A percentile compares a stretch with the other conserved stretches of the same genome.
phyloP scores from a whole-genome alignment of 257 asterid genomes.

The Solanum chiquidenum region DNA sequence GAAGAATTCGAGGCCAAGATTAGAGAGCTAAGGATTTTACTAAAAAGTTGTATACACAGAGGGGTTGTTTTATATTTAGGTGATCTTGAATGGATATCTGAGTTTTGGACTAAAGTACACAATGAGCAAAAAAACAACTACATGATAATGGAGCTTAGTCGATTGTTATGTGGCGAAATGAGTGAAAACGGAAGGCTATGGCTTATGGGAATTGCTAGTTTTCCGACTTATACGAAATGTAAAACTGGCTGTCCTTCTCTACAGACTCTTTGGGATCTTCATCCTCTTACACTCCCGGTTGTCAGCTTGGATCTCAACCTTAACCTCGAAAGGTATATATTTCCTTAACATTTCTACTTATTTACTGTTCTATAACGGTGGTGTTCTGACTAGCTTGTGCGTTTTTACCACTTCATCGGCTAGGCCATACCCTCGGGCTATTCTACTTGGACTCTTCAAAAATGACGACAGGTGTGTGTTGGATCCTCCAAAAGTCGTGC shows the following conservation, averaged over 20 bases:
- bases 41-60: constrained; percentile 36
- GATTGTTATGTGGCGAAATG: constrained; percentile 42
- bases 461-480: neutral
- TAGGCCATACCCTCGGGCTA: neutral
- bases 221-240: constrained; percentile 49
- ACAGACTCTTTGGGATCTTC: constrained; percentile 71
- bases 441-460: neutral
- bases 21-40: constrained; percentile 53
- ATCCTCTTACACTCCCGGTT: constrained; percentile 48
- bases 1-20: constrained; percentile 62
- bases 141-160: constrained; percentile 80
- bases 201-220: constrained; percentile 67
- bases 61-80: constrained; percentile 82
- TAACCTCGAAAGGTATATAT: constrained; percentile 35
- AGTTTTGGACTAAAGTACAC: constrained; percentile 46
- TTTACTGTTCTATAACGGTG: neutral
- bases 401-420: neutral
- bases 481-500: neutral
- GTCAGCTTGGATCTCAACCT: constrained; percentile 50
- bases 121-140: constrained; percentile 25
- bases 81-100: constrained; percentile 70
- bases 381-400: neutral
- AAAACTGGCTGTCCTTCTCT: constrained; percentile 62
- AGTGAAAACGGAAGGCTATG: constrained; percentile 41
- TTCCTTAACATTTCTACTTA: neutral